Evolutionary conservation across 2,329 filamentous ascomycete species (phyloP).

Genomic region (Cladosporium phlei): DNA sequence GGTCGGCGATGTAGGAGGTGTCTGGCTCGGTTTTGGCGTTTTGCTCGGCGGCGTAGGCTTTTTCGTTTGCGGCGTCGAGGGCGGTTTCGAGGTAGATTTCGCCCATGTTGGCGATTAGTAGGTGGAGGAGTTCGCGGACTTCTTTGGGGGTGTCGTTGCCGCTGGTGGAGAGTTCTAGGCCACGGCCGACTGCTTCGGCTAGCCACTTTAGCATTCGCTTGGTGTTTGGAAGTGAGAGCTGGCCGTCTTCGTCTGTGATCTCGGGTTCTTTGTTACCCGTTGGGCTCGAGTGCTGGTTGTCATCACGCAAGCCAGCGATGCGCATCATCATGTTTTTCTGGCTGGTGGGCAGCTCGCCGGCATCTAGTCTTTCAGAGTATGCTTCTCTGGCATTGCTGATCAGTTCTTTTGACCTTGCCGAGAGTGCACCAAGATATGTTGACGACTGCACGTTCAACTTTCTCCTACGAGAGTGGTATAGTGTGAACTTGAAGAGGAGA

Average conservation of each 20-base stretch:
- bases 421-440: slow-evolving; percentile 86
- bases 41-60: slow-evolving; percentile 70
- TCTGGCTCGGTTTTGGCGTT: slow-evolving; percentile 76
- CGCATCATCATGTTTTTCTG: slow-evolving; percentile 87
- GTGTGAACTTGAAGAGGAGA: slow-evolving; percentile 89
- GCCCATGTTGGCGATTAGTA: slow-evolving; percentile 82
- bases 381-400: slow-evolving; percentile 84
- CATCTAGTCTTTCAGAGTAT: slow-evolving; percentile 83
- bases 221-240: slow-evolving; percentile 76
- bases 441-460: slow-evolving; percentile 64
- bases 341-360: slow-evolving; percentile 78
- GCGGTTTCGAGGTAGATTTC: slow-evolving; percentile 69
- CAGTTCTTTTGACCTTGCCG: slow-evolving; percentile 83
- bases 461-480: slow-evolving; percentile 85
- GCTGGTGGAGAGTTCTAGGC: slow-evolving; percentile 76
- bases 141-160: slow-evolving; percentile 89
- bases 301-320: slow-evolving; percentile 75
- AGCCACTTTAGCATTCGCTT: slow-evolving; percentile 98
- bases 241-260: slow-evolving; percentile 83
- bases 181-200: slow-evolving; percentile 86
- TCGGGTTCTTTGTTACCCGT: slow-evolving; percentile 70
- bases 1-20: slow-evolving; percentile 70
- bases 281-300: slow-evolving; percentile 47
- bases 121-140: slow-evolving; percentile 74
- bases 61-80: slow-evolving; percentile 66